phyloP scores from a whole-genome alignment of 495 filamentous ascomycete genomes.

The Pyronema domesticum region DNA sequence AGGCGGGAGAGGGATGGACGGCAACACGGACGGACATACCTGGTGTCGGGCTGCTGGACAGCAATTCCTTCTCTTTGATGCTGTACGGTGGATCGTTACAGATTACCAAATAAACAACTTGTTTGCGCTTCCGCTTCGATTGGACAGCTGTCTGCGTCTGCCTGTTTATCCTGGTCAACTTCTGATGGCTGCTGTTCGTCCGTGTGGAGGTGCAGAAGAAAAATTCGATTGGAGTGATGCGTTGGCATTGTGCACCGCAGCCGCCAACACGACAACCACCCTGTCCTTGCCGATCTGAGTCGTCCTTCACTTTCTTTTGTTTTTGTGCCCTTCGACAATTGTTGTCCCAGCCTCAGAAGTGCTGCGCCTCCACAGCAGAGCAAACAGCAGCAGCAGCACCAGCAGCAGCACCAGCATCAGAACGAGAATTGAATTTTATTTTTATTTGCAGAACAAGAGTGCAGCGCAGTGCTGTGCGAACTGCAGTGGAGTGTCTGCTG shows the following conservation, averaged over 20 bases:
- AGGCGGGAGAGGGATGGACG: no score
- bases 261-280: slow-evolving; percentile 1
- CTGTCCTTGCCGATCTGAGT: slow-evolving; percentile 1
- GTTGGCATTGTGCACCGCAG: not conserved
- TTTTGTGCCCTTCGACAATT: not conserved
- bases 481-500: not conserved
- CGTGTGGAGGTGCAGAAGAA: not conserved
- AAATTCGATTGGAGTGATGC: slow-evolving; percentile 4
- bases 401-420: no score
- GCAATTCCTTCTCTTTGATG: no score
- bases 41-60: no score
- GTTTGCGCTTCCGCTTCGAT: no score
- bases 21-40: no score
- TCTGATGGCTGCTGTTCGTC: no score
- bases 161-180: no score
- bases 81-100: no score
- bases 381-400: no score
- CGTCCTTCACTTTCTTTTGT: not conserved
- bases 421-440: not conserved
- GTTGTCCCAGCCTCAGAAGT: not conserved
- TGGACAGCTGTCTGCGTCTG: no score
- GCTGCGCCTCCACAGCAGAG: not conserved
- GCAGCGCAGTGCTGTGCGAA: not conserved
- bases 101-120: no score
- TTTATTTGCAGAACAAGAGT: not conserved